phyloP scores from a whole-genome alignment of 2,329 filamentous ascomycete species.

The Claviceps africana region DNA sequence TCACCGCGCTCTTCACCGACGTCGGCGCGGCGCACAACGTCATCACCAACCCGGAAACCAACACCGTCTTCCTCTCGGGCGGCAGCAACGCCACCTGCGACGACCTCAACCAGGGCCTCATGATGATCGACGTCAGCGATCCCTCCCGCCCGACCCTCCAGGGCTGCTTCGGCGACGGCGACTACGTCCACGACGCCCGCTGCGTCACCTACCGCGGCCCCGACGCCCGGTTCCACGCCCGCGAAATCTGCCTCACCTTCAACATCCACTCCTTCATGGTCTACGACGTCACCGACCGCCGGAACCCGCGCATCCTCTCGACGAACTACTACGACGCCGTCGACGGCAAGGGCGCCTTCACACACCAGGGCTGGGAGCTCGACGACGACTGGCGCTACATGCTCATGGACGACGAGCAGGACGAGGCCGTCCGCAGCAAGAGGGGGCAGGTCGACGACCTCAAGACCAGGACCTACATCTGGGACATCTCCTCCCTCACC shows the following conservation, averaged over 20 bases:
- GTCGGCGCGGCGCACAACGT: constrained; percentile 33
- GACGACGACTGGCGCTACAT: constrained; percentile 27
- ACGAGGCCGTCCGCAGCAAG: constrained; percentile 29
- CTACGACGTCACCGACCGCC: constrained; percentile 30
- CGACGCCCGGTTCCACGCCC: constrained; percentile 24
- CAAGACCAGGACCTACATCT: constrained; percentile 31
- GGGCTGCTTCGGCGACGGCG: constrained; percentile 34
- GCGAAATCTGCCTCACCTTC: constrained; percentile 38
- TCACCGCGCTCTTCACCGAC: constrained; percentile 20
- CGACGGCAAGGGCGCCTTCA: constrained; percentile 28
- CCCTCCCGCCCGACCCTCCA: constrained; percentile 34
- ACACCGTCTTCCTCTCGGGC: constrained; percentile 31
- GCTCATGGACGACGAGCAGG: constrained; percentile 38
- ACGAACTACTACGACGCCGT: constrained; percentile 35
- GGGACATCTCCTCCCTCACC: constrained; percentile 28
- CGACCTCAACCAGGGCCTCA: constrained; percentile 33
- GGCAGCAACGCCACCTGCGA: constrained; percentile 14
- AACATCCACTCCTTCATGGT: constrained; percentile 36
- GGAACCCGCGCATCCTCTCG: constrained; percentile 29
- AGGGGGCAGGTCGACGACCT: constrained; percentile 16
- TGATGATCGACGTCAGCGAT: constrained; percentile 40
- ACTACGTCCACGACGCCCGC: constrained; percentile 38
- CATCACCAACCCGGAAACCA: constrained; percentile 22
- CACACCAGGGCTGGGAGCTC: constrained; percentile 41
- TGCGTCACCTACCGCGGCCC: constrained; percentile 39